Evolutionary conservation across 768 basidiomycete species (phyloP).

Genomic region (Pleurotus pulmonarius): DNA sequence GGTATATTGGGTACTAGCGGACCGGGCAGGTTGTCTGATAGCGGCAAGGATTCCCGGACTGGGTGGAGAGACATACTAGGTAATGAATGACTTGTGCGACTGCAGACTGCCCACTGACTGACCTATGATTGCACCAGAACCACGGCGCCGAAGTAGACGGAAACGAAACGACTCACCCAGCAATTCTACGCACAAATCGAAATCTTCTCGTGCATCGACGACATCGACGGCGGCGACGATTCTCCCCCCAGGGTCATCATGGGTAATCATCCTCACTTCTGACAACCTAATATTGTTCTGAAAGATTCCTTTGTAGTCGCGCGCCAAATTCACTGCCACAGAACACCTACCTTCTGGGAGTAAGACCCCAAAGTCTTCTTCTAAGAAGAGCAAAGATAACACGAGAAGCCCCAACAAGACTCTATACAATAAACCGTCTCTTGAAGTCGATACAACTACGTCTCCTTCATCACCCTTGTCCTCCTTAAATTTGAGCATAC

Average conservation of each 20-base stretch:
- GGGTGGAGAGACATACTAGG: constrained; percentile 36
- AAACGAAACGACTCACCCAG: constrained; percentile 22
- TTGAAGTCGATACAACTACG: constrained; percentile 1
- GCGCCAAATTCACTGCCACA: not conserved
- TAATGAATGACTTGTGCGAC: constrained; percentile 19
- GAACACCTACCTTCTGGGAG: not conserved
- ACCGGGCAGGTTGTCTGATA: not conserved
- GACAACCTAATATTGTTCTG: too few relatives aligned
- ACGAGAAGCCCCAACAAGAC: not conserved
- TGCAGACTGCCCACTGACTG: not conserved
- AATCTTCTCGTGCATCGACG: constrained; percentile 14
- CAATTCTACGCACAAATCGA: constrained; percentile 8
- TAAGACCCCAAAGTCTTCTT: constrained; percentile 4
- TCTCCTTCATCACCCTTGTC: constrained; percentile 1
- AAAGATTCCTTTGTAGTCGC: too few relatives aligned
- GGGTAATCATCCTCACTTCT: not conserved
- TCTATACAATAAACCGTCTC: not conserved
- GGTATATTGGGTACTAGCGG: not conserved
- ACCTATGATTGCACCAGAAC: constrained; percentile 17
- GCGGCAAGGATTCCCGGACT: not conserved
- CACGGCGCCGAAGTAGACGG: constrained; percentile 32
- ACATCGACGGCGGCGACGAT: constrained; percentile 1
- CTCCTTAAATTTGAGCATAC: constrained; percentile 3
- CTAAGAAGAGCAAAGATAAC: not conserved
- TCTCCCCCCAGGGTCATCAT: not conserved